Evolutionary conservation across 164 flowering plant species (phyloP).

Genomic region (Nymphaea colorata): DNA sequence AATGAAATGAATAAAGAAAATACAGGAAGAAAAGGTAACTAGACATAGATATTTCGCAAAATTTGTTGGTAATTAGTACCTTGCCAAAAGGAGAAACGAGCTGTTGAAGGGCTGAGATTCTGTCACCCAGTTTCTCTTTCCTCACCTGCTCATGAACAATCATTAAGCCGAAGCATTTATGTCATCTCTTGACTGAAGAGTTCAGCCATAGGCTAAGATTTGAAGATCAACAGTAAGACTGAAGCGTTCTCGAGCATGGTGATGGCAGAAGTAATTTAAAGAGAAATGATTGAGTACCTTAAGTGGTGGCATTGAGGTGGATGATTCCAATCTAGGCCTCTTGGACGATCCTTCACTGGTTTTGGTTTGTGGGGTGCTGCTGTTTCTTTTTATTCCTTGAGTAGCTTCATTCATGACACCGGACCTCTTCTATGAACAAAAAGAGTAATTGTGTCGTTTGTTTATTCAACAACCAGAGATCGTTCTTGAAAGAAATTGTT

Average conservation of each 20-base stretch:
- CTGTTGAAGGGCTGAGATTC: slow-evolving; percentile 92
- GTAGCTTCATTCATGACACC: slow-evolving; percentile 28
- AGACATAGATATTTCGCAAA: no score
- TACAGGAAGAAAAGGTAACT: no score
- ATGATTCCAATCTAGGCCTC: slow-evolving; percentile 59
- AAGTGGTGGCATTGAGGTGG: slow-evolving; percentile 60
- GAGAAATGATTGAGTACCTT: slow-evolving; percentile 34
- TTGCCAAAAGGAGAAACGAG: slow-evolving; percentile 95
- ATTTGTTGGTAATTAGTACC: slow-evolving; percentile 19
- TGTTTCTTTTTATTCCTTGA: slow-evolving; percentile 41
- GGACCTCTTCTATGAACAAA: slow-evolving; percentile 17
- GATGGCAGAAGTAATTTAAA: not conserved
- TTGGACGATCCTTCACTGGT: slow-evolving; percentile 33
- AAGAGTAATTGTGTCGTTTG: not conserved
- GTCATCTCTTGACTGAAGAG: not conserved
- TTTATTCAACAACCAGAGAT: not conserved
- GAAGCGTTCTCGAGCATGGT: not conserved
- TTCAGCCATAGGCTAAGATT: not conserved
- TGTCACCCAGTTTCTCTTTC: slow-evolving; percentile 87
- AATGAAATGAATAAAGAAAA: no score
- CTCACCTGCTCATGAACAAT: slow-evolving; percentile 45
- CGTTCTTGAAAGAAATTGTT: not conserved
- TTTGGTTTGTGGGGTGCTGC: slow-evolving; percentile 31
- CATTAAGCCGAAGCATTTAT: not conserved
- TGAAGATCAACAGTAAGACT: not conserved